phyloP scores from a whole-genome alignment of 306 rosid genomes.

The Gleditsia sinensis region DNA sequence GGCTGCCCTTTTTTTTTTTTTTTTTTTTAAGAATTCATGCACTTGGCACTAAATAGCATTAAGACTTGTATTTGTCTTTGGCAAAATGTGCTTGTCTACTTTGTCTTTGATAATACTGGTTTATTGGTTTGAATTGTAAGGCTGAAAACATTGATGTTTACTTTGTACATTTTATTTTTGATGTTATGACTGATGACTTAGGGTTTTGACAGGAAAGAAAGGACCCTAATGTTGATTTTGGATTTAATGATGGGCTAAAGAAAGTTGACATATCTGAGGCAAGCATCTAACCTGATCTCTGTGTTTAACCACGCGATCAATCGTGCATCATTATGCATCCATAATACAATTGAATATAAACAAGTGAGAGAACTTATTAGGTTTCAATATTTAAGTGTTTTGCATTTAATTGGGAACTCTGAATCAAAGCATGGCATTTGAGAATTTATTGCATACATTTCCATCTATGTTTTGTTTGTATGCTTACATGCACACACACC shows the following conservation, averaged over 20 bases:
- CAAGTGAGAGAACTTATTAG: not conserved
- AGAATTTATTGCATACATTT: conserved; percentile 25
- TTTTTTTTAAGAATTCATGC: too few relatives aligned
- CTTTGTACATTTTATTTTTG: not conserved
- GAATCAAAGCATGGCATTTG: too few relatives aligned
- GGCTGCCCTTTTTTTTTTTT: too few relatives aligned
- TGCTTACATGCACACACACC: not conserved
- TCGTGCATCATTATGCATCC: conserved; percentile 7
- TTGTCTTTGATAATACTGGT: not conserved
- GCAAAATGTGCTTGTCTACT: not conserved
- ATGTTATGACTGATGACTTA: conserved; percentile 25
- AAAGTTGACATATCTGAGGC: conserved; percentile 81
- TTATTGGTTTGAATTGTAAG: not conserved
- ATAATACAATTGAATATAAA: not conserved
- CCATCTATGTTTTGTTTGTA: not conserved
- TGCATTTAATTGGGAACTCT: not conserved
- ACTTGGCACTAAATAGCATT: not conserved
- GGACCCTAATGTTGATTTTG: conserved; percentile 65
- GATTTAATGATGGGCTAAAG: conserved; percentile 55
- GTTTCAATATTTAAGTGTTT: not conserved
- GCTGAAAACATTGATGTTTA: not conserved
- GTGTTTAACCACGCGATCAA: conserved; percentile 4
- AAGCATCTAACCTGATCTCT: conserved; percentile 37
- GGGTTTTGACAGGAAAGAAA: conserved; percentile 55
- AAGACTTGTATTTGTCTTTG: not conserved